These are phyloP conservation scores for Penicillium sp. DNA, from an alignment of 2,329 filamentous ascomycete genomes.

Conservation along the genomic window DNA sequence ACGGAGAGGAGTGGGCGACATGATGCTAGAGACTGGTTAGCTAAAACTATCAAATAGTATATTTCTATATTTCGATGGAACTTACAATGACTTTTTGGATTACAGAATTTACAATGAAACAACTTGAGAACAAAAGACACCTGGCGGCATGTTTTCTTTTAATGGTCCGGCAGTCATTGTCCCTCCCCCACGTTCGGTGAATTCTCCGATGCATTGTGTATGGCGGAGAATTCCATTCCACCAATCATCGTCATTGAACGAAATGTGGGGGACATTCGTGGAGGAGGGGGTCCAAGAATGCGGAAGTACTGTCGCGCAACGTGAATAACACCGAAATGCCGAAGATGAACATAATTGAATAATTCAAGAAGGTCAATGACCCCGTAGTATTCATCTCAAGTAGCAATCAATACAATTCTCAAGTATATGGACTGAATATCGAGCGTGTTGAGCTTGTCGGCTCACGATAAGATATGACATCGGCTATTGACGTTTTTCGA, in stretches of 20 bases:
- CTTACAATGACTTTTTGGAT: neutral
- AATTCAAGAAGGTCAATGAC: neutral
- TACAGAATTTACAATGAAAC: neutral
- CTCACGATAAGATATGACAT: slow-evolving; percentile 20
- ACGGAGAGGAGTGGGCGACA: slow-evolving; percentile 61
- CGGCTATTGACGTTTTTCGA: slow-evolving; percentile 28
- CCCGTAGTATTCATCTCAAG: neutral
- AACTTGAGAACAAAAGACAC: neutral
- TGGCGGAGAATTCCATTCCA: slow-evolving; percentile 22
- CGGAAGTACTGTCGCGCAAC: neutral
- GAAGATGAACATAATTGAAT: neutral
- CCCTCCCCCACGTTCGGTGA: slow-evolving; percentile 24
- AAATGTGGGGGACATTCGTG: slow-evolving; percentile 19
- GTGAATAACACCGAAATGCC: neutral
- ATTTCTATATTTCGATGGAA: neutral
- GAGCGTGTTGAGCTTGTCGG: neutral
- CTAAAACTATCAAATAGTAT: neutral
- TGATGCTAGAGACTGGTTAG: slow-evolving; percentile 14
- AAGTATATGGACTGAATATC: neutral
- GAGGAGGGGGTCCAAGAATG: slow-evolving; percentile 4
- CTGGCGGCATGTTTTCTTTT: neutral
- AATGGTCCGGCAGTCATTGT: neutral
- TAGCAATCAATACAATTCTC: neutral
- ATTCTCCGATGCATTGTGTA: slow-evolving; percentile 18
- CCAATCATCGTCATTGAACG: slow-evolving; percentile 12